Conservation (phyloP, 2,329 filamentous ascomycete species). For the Immersiporthe knoxdaviesiana region DNA sequence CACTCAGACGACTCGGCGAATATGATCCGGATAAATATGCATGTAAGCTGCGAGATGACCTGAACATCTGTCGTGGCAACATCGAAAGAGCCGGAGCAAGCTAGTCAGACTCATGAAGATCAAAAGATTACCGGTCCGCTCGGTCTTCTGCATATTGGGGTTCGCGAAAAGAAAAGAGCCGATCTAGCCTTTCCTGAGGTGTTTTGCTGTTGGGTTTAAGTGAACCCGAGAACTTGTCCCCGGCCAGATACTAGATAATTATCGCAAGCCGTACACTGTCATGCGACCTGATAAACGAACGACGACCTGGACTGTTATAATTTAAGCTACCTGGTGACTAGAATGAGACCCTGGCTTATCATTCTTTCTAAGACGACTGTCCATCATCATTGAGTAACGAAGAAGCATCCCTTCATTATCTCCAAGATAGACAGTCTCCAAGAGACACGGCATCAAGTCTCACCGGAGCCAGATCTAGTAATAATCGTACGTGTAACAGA, state of each 20-base stretch:
- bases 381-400: background rate
- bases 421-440: background rate
- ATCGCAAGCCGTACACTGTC: background rate
- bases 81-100: background rate
- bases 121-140: background rate
- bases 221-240: background rate
- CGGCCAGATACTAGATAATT: background rate
- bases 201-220: background rate
- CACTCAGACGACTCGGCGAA: background rate
- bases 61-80: background rate
- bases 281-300: too few relatives aligned
- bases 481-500: constrained; percentile 21
- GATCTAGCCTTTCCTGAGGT: background rate
- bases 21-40: constrained; percentile 8
- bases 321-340: background rate
- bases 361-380: background rate
- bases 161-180: background rate
- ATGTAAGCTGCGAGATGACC: background rate
- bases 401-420: too few relatives aligned
- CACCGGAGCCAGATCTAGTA: background rate
- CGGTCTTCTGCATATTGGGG: background rate
- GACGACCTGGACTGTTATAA: background rate
- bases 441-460: background rate
- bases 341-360: background rate
- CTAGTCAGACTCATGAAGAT: background rate